phyloP scores from a whole-genome alignment of 345 rosid species.

The Euphorbia lathyris region DNA sequence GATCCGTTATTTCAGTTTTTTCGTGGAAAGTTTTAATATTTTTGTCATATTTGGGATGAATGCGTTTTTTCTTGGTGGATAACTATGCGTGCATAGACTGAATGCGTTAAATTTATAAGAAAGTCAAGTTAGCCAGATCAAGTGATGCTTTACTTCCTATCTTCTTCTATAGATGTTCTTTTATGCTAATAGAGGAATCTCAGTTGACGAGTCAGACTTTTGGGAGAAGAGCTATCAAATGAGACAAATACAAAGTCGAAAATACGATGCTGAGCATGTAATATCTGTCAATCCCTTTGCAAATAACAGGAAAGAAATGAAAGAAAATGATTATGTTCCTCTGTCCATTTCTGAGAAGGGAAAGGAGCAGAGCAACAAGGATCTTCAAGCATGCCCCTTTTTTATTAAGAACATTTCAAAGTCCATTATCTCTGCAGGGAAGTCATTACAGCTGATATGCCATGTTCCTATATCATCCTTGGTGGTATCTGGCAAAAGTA shows the following conservation, averaged over 20 bases:
- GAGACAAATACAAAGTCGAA: conserved; percentile 39
- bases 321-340: conserved; percentile 43
- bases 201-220: conserved; percentile 73
- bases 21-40: background rate
- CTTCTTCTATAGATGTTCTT: conserved; percentile 63
- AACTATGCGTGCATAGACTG: background rate
- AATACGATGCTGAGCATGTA: conserved; percentile 33
- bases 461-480: conserved; percentile 51
- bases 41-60: background rate
- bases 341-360: conserved; percentile 42
- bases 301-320: conserved; percentile 43
- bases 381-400: conserved; percentile 56
- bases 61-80: background rate
- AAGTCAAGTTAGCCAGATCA: background rate
- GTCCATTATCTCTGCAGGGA: conserved; percentile 92
- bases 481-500: conserved; percentile 32
- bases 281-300: conserved; percentile 22
- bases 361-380: conserved; percentile 48
- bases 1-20: background rate
- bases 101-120: background rate
- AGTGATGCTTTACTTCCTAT: background rate
- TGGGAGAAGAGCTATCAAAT: conserved; percentile 92
- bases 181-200: conserved; percentile 58
- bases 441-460: conserved; percentile 83
- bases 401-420: conserved; percentile 70